These are phyloP conservation scores for Pisolithus marmoratus DNA, from an alignment of 768 basidiomycete genomes.

Conservation along the genomic window DNA sequence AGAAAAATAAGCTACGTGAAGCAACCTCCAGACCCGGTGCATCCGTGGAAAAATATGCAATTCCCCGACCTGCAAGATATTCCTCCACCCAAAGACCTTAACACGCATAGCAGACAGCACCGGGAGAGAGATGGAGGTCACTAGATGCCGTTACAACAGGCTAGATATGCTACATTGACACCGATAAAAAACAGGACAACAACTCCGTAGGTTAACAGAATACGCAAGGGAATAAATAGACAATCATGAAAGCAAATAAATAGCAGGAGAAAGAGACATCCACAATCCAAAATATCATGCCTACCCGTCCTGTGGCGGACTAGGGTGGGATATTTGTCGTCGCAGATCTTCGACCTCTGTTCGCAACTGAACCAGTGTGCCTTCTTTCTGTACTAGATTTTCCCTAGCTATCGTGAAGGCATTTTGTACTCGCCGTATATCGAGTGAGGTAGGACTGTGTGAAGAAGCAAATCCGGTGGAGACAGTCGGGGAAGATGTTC, in stretches of 20 bases:
- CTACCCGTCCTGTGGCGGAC: not conserved
- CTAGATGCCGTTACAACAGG: not conserved
- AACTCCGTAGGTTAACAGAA: not conserved
- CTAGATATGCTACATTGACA: not conserved
- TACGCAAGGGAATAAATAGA: not conserved
- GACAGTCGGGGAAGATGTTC: slow-evolving; percentile 13
- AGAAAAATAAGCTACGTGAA: slow-evolving; percentile 33
- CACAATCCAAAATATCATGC: not conserved
- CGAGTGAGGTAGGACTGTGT: slow-evolving; percentile 9
- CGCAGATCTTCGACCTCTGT: slow-evolving; percentile 17
- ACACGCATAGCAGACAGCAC: not conserved
- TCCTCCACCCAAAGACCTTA: slow-evolving; percentile 16
- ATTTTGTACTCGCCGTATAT: slow-evolving; percentile 17
- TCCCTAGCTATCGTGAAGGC: slow-evolving; percentile 16
- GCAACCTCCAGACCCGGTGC: slow-evolving; percentile 17
- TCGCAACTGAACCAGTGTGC: slow-evolving; percentile 14
- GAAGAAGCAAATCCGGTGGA: not conserved
- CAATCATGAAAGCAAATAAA: not conserved
- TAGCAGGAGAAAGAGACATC: not conserved
- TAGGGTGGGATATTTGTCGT: slow-evolving; percentile 1
- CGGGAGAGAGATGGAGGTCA: too few relatives aligned
- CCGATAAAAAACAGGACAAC: not conserved
- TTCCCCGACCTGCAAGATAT: slow-evolving; percentile 33
- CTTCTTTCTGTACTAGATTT: slow-evolving; percentile 19
- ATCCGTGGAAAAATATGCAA: slow-evolving; percentile 43